phyloP scores from a whole-genome alignment of 2,329 filamentous ascomycete species.

The Pseudopyrenochaeta lycopersici region DNA sequence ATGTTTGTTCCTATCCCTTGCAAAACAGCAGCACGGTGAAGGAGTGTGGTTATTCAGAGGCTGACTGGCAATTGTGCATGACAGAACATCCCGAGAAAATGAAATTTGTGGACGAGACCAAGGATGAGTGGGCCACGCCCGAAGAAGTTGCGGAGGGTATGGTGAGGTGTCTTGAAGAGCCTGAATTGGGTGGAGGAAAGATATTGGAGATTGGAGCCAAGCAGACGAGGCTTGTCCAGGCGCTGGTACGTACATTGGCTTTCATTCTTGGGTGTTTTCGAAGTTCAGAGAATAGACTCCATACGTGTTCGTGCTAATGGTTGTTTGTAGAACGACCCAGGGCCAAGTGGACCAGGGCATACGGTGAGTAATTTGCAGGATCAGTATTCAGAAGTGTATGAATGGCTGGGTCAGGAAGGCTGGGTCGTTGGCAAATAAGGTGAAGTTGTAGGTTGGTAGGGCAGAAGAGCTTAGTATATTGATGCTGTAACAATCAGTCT shows the following conservation, averaged over 20 bases:
- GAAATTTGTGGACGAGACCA: slow-evolving; percentile 56
- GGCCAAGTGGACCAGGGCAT: slow-evolving; percentile 59
- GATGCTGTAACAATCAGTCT: no score
- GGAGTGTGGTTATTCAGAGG: no score
- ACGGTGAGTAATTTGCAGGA: slow-evolving; percentile 54
- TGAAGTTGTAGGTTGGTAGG: slow-evolving; percentile 6
- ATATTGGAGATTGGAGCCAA: slow-evolving; percentile 65
- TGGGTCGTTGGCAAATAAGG: slow-evolving; percentile 55
- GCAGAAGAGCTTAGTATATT: background rate
- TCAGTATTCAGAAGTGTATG: slow-evolving; percentile 61
- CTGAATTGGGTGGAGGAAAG: slow-evolving; percentile 55
- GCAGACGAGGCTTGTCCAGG: slow-evolving; percentile 60
- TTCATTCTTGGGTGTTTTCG: background rate
- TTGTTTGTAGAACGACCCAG: slow-evolving; percentile 57
- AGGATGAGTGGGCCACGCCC: slow-evolving; percentile 67
- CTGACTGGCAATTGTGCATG: no score
- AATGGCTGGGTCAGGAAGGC: slow-evolving; percentile 55
- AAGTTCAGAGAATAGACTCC: background rate
- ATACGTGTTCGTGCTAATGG: background rate
- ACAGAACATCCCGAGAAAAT: slow-evolving; percentile 69
- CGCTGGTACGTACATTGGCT: slow-evolving; percentile 36
- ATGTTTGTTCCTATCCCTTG: no score
- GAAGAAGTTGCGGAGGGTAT: slow-evolving; percentile 69
- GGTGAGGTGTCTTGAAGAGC: slow-evolving; percentile 63
- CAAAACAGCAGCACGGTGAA: no score